Conservation (phyloP, 176 grass and related monocot genomes). For the Zea luxurians region DNA sequence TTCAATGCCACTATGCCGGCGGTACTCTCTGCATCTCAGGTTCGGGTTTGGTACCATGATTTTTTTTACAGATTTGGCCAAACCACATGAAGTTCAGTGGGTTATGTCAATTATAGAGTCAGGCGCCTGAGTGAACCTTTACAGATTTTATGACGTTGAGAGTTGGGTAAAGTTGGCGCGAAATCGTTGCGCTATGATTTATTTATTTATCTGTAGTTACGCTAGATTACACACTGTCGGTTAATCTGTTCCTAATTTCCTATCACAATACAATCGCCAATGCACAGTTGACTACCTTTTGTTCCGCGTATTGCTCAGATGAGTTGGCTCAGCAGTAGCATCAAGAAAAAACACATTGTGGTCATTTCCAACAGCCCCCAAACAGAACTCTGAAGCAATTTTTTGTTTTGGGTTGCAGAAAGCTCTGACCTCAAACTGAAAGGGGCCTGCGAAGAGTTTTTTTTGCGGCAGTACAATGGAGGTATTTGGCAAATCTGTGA, state of each 20-base stretch:
- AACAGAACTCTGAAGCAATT: constrained; percentile 63
- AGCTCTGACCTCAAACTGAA: constrained; percentile 38
- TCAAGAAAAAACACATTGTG: no score
- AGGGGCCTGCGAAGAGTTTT: constrained; percentile 37
- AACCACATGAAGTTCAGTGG: background rate
- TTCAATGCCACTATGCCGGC: background rate
- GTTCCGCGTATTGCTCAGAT: background rate
- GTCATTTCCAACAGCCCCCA: constrained; percentile 15
- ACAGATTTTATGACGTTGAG: background rate
- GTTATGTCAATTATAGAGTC: background rate
- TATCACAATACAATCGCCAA: background rate
- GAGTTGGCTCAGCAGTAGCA: constrained; percentile 15
- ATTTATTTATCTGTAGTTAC: background rate
- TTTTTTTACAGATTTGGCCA: background rate
- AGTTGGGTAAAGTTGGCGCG: background rate
- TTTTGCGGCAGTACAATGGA: constrained; percentile 60
- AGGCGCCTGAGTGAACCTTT: background rate
- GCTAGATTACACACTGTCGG: background rate
- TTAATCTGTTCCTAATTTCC: background rate
- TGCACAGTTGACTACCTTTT: background rate
- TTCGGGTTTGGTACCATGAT: background rate
- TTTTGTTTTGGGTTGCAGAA: constrained; percentile 92
- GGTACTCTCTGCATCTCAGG: background rate
- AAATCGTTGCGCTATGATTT: constrained; percentile 1
- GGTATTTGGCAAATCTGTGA: constrained; percentile 91